Evolutionary conservation across 2,329 filamentous ascomycete genomes (phyloP).

Genomic region (Fusarium ramigenum): DNA sequence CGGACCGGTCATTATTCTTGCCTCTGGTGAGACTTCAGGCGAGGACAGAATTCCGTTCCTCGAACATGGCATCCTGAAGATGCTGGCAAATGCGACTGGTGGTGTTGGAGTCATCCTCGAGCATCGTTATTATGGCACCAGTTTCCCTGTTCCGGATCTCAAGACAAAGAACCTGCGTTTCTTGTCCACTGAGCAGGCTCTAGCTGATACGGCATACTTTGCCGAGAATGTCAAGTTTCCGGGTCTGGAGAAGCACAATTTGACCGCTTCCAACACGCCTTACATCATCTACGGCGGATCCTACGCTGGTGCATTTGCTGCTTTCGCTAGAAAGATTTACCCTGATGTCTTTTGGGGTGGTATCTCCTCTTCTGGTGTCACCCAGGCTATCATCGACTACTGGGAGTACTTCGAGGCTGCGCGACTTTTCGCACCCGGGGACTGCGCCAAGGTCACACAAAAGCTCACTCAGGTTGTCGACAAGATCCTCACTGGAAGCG

Average conservation of each 20-base stretch:
- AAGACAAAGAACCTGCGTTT: slow-evolving; percentile 78
- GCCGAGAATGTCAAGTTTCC: slow-evolving; percentile 76
- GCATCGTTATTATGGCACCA: slow-evolving; percentile 86
- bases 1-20: slow-evolving; percentile 82
- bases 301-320: slow-evolving; percentile 83
- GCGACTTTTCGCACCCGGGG: slow-evolving; percentile 59
- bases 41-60: slow-evolving; percentile 73
- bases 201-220: slow-evolving; percentile 86
- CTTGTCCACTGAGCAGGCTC: slow-evolving; percentile 82
- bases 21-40: slow-evolving; percentile 75
- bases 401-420: slow-evolving; percentile 69
- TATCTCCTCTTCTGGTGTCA: slow-evolving; percentile 84
- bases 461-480: slow-evolving; percentile 63
- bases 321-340: slow-evolving; percentile 79
- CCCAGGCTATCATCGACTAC: slow-evolving; percentile 79
- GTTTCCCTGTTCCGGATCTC: slow-evolving; percentile 74
- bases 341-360: slow-evolving; percentile 81
- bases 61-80: slow-evolving; percentile 79
- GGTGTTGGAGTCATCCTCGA: slow-evolving; percentile 85
- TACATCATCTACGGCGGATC: slow-evolving; percentile 87
- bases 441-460: slow-evolving; percentile 73
- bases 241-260: slow-evolving; percentile 72
- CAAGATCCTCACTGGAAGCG: slow-evolving; percentile 57
- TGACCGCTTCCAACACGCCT: slow-evolving; percentile 72
- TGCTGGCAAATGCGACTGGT: slow-evolving; percentile 74